Evolutionary conservation across 495 filamentous ascomycete species (phyloP), one percentile per base, ranked within the genome.

Genomic region (Hypomontagnella submonticulosa): DNA sequence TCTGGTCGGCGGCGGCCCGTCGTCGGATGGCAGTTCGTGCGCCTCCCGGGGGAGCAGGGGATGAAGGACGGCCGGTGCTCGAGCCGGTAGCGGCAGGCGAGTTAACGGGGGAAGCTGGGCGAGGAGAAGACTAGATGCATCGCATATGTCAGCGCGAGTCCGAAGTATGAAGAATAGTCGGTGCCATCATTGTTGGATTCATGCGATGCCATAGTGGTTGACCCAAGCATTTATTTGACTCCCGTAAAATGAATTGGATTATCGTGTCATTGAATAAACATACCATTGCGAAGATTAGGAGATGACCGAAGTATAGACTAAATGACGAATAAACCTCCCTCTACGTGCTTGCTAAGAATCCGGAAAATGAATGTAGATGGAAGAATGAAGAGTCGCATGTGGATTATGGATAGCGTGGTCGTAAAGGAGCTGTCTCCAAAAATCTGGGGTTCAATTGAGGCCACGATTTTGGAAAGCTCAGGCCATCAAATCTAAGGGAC

Each of bases 11-110:
- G 2, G 95, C 93, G 23, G 95, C 95, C 73, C 92, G 89, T 72
- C 95, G 87, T 76, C 94, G 88, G 81, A 99, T 92, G 61, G 92
- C 93, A 69, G 93, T 93, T 77, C 94, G 92, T 55, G 95, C 92
- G 69, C 95, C 95, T 57, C 95, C 95, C n/a, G 95, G 95, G 49
- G 91, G 87, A 63, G 90, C 85, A 37, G 95, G 95, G 48, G 94
- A 97, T 30, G 90, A 88, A 37, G 91, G 88, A 59, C 94, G 91
- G 67, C 83, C 86, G 70, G 85, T 85, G 70, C 87, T 87, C 55
- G 86, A 81, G 74, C 85, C 89, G 57, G 87, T 82, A 37, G 84
- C 73, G 67, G 80, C 81, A 15, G 77, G 62, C 51, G 75, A 69
- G 48, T 75, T 69, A 59, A 79, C 76, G 52, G 90, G 90, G 61